Evolutionary conservation across 352 stramenopile species (phyloP), one percentile per base, ranked within the genome.

Genomic region (Elongisporangium prolatum): DNA sequence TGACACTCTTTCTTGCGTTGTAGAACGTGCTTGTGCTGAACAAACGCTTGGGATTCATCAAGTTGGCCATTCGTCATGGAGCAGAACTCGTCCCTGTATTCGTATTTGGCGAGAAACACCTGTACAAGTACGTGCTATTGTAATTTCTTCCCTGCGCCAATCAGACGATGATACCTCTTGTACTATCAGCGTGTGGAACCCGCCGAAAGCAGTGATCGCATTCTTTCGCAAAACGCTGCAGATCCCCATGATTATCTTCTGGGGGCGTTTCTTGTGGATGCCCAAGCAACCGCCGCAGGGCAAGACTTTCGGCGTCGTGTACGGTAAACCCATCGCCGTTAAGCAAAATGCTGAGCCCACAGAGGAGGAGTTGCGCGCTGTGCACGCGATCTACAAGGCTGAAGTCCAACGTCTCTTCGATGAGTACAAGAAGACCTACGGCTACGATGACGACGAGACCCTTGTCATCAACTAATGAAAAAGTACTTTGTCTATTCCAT

Each of bases 201-300:
- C 83, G 51, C 70, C 78, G 10, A 72, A 85, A 65, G 60, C 67
- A 6, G 63, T 91, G 17, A 83, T 84, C 18, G 65, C 71, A 9
- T 83, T 89, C 21, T 78, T 86, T 52, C 77, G 75, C 58, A 84
- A 85, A 64, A 85, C 69, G 59, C 69, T 93, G 56, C 76, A 88
- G 62, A 85, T 90, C 59, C 83, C 83, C 9, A 64, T 91, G 59
- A 84, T 90, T 60, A 63, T 88, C 38, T 93, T 93, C 66, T 93
- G 83, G 83, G 83, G 83, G 0, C 80, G 79, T 21, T 89, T 90
- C 68, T 70, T 88, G 57, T 93, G 84, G 84, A 81, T 88, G 74
- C 84, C 84, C 0, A 75, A 81, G 48, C 63, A 71, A 52, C 69
- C 70, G 17, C 79, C 84, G 2, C 69, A 71, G 61, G 77, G 71